Percentiles rank a stretch among this genome's conserved stretches.
These are phyloP conservation scores for Tinospora cordifolia DNA, from an alignment of 164 flowering plant genomes.

Conservation along the genomic window DNA sequence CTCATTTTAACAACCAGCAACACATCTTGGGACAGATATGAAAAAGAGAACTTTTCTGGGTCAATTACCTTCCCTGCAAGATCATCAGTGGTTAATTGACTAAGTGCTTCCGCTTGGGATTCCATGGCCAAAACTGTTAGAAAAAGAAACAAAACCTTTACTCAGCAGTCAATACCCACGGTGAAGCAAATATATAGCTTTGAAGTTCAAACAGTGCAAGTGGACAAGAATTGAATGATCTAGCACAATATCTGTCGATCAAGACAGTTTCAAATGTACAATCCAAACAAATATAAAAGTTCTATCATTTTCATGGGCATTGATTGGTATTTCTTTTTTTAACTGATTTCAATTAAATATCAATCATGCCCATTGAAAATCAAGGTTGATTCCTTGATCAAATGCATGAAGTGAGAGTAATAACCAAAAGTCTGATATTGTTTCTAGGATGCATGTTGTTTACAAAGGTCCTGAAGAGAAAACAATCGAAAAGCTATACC, in stretches of 20 bases:
- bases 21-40: not conserved
- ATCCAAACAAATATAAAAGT: not conserved
- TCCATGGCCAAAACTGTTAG: conserved; percentile 86
- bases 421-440: not conserved
- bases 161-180: not conserved
- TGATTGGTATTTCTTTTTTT: not conserved
- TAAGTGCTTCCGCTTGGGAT: conserved; percentile 89
- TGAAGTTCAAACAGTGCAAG: too few relatives aligned
- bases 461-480: not conserved
- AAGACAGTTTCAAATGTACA: not conserved
- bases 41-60: not conserved
- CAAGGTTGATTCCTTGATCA: not conserved
- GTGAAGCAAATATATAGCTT: too few relatives aligned
- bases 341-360: not conserved
- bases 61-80: conserved; percentile 93
- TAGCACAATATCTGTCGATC: too few relatives aligned
- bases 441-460: not conserved
- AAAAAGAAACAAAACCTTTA: not conserved
- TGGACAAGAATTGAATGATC: too few relatives aligned
- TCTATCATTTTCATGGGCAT: not conserved
- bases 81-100: conserved; percentile 72
- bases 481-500: conserved; percentile 32
- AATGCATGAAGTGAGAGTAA: too few relatives aligned
- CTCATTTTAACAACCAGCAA: not conserved
- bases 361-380: not conserved